Conservation (phyloP, 23 red algal genomes). For the Gracilaria caudata region DNA sequence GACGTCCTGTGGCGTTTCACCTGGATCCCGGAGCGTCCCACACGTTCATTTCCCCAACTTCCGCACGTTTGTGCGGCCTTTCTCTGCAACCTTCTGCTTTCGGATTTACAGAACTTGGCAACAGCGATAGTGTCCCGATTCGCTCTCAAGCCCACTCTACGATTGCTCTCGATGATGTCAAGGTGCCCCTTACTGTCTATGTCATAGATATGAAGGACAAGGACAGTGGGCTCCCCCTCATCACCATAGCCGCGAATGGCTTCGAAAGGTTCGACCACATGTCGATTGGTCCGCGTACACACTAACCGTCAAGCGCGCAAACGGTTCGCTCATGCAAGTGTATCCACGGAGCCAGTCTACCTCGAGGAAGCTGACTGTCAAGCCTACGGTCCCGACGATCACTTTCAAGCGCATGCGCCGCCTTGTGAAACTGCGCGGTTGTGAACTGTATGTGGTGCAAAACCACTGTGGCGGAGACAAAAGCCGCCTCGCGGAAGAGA, state of each 20-base stretch:
- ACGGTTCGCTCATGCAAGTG: slow-evolving; percentile 8
- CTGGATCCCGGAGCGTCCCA: slow-evolving; percentile 19
- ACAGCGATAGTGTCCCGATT: neutral
- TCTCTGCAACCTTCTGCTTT: neutral
- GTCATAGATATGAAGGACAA: neutral
- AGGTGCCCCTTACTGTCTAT: neutral
- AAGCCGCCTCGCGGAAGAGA: too few species aligned
- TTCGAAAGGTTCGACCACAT: neutral
- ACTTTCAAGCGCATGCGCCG: neutral
- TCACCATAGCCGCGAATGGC: slow-evolving; percentile 17
- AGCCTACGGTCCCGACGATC: neutral
- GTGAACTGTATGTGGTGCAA: slow-evolving; percentile 21
- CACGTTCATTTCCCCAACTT: neutral
- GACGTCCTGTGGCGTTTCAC: neutral
- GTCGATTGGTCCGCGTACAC: slow-evolving; percentile 11
- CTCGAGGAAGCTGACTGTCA: neutral
- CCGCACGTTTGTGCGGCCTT: neutral
- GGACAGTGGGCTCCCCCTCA: neutral
- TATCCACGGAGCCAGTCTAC: neutral
- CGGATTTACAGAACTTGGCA: neutral
- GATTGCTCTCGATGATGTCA: neutral
- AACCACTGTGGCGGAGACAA: too few species aligned
- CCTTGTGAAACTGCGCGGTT: slow-evolving; percentile 1
- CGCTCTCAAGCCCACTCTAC: neutral
- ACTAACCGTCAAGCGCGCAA: slow-evolving; percentile 10